phyloP scores from a whole-genome alignment of 2,329 filamentous ascomycete genomes.

The Macrophomina tecta region DNA sequence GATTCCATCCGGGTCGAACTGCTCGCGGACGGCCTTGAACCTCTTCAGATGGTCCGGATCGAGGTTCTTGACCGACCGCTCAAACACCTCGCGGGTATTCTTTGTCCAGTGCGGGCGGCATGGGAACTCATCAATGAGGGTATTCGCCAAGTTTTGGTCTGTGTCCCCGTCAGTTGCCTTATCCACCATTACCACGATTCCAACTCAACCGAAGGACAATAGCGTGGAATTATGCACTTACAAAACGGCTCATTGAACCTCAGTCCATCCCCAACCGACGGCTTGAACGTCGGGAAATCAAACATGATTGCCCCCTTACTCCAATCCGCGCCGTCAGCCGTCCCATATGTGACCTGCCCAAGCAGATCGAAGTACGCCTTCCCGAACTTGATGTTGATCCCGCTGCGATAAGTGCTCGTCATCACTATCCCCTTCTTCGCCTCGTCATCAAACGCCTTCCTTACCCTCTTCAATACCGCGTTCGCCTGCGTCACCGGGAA shows the following conservation, averaged over 20 bases:
- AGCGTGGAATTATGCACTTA: conserved; percentile 31
- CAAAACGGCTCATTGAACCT: conserved; percentile 60
- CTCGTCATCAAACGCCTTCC: conserved; percentile 57
- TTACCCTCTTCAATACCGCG: conserved; percentile 56
- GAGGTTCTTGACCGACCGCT: conserved; percentile 54
- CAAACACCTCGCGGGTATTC: conserved; percentile 57
- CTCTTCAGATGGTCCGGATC: conserved; percentile 54
- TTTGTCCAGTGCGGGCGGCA: conserved; percentile 62
- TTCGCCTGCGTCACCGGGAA: conserved; percentile 59
- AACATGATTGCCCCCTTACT: conserved; percentile 60
- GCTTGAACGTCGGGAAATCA: conserved; percentile 58
- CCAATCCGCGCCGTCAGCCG: conserved; percentile 57
- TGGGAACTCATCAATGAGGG: conserved; percentile 57
- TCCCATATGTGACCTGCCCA: conserved; percentile 57
- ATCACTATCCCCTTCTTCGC: conserved; percentile 52
- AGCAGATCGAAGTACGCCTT: conserved; percentile 57
- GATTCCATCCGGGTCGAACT: conserved; percentile 56
- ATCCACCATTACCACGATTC: too few relatives aligned
- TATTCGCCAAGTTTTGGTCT: conserved; percentile 53
- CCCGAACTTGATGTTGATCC: conserved; percentile 62
- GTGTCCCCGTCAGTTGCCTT: not conserved
- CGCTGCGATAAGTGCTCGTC: conserved; percentile 59
- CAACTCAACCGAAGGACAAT: not conserved
- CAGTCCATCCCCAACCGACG: conserved; percentile 52
- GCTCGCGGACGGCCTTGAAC: conserved; percentile 56